Conservation (phyloP, 106 monocot species). For the Phalaenopsis aphrodite region DNA sequence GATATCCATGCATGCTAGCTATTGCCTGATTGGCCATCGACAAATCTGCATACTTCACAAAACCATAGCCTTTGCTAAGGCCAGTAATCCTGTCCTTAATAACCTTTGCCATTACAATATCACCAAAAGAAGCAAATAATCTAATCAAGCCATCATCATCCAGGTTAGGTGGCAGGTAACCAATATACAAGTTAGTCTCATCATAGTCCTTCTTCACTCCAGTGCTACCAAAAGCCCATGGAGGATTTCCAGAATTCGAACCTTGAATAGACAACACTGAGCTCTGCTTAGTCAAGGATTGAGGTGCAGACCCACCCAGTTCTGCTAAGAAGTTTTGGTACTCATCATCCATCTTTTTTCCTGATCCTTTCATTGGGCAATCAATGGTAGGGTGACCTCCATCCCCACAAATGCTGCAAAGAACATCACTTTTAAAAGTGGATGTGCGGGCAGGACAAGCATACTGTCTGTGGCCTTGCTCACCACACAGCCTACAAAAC, state of each 20-base stretch:
- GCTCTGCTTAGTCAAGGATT: slow-evolving; percentile 48
- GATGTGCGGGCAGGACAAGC: slow-evolving; percentile 67
- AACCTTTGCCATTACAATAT: slow-evolving; percentile 93
- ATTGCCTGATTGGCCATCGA: slow-evolving; percentile 70
- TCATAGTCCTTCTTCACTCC: slow-evolving; percentile 75
- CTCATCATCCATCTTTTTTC: slow-evolving; percentile 94
- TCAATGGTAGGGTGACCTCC: slow-evolving; percentile 92
- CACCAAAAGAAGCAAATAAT: slow-evolving; percentile 68
- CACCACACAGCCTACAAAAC: slow-evolving; percentile 84
- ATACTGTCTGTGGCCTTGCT: slow-evolving; percentile 81
- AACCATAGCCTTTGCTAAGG: slow-evolving; percentile 85
- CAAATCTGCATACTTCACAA: slow-evolving; percentile 84
- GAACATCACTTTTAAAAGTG: slow-evolving; percentile 79
- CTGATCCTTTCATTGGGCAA: slow-evolving; percentile 82
- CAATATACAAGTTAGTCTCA: slow-evolving; percentile 91
- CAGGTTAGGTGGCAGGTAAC: slow-evolving; percentile 67
- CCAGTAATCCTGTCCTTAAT: slow-evolving; percentile 77
- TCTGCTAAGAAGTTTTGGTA: slow-evolving; percentile 91
- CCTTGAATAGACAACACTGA: slow-evolving; percentile 36
- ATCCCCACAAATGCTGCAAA: slow-evolving; percentile 89
- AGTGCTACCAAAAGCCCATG: slow-evolving; percentile 33
- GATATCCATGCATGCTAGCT: slow-evolving; percentile 74
- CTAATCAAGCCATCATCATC: slow-evolving; percentile 75
- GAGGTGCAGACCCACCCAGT: slow-evolving; percentile 66
- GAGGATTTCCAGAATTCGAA: slow-evolving; percentile 39